Evolutionary conservation across 192 early-diverging fungal species (phyloP).

Genomic region (Rhizoclosmatium globosum): DNA sequence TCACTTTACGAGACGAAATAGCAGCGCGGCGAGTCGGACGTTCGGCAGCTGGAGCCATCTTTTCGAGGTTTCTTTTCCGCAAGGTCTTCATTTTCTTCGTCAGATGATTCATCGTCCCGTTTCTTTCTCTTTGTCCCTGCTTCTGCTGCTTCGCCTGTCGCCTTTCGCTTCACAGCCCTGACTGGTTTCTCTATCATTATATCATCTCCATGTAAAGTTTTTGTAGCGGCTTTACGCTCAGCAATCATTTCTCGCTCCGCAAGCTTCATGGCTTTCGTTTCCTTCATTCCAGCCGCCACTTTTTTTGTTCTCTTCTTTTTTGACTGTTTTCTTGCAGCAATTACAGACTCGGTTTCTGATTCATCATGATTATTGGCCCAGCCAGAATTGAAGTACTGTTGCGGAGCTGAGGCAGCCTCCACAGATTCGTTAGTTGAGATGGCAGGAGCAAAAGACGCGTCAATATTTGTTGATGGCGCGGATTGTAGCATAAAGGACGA

Average conservation of each 20-base stretch:
- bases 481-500: not conserved
- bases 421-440: not conserved
- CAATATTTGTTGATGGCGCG: not conserved
- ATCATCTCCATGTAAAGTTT: too few relatives aligned
- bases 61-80: too few relatives aligned
- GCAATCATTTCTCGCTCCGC: slow-evolving; percentile 4
- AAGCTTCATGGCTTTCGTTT: slow-evolving; percentile 2
- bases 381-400: not conserved
- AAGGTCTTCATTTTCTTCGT: too few relatives aligned
- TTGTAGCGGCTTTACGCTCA: not conserved
- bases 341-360: not conserved
- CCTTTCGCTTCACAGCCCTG: too few relatives aligned
- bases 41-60: too few relatives aligned
- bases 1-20: too few relatives aligned
- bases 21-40: too few relatives aligned
- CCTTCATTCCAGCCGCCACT: slow-evolving; percentile 23
- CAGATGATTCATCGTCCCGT: too few relatives aligned
- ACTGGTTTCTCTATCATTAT: too few relatives aligned
- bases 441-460: not conserved
- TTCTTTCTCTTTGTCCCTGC: too few relatives aligned
- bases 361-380: slow-evolving; percentile 18
- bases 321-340: not conserved
- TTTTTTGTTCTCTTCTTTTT: slow-evolving; percentile 4
- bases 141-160: too few relatives aligned
- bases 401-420: not conserved